A percentile compares a stretch with the other conserved stretches of the same genome.
Evolutionary conservation across 768 basidiomycete genomes (phyloP).

Genomic region (Lyophyllum semitale): DNA sequence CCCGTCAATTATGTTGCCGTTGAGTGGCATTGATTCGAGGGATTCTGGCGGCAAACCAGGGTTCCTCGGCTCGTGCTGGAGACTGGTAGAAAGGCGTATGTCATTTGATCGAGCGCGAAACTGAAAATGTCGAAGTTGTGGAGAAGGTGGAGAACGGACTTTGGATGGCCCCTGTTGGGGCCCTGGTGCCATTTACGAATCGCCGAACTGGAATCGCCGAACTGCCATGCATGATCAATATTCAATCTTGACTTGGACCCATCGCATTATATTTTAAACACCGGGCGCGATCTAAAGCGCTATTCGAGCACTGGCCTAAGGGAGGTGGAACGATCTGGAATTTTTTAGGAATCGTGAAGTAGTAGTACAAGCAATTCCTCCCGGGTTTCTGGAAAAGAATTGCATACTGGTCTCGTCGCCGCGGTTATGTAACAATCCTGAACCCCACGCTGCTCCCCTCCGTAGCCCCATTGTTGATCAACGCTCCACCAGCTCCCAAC

Average conservation of each 20-base stretch:
- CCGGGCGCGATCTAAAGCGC: not conserved
- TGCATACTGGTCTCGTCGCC: not conserved
- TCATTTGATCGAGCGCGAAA: too few species aligned
- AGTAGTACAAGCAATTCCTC: not conserved
- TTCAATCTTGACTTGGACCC: not conserved
- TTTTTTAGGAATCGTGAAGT: not conserved
- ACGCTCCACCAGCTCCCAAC: slow-evolving; percentile 22
- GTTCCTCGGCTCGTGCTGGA: too few species aligned
- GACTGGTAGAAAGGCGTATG: too few species aligned
- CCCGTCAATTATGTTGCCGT: too few species aligned
- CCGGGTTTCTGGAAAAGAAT: not conserved
- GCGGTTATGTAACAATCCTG: slow-evolving; percentile 16
- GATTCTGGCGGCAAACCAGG: too few species aligned
- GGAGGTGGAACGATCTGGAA: not conserved
- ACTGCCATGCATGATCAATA: too few species aligned
- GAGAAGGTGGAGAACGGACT: too few species aligned
- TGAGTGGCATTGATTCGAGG: too few species aligned
- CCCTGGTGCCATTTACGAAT: too few species aligned
- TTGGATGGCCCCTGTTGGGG: too few species aligned
- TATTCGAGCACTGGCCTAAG: not conserved
- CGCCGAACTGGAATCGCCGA: too few species aligned
- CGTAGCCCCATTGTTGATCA: slow-evolving; percentile 29
- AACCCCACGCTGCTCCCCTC: slow-evolving; percentile 27
- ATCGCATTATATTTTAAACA: not conserved
- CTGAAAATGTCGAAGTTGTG: too few species aligned